These are phyloP conservation scores for Trametes polyzona DNA, from an alignment of 1,284 basidiomycete genomes.

Conservation along the genomic window DNA sequence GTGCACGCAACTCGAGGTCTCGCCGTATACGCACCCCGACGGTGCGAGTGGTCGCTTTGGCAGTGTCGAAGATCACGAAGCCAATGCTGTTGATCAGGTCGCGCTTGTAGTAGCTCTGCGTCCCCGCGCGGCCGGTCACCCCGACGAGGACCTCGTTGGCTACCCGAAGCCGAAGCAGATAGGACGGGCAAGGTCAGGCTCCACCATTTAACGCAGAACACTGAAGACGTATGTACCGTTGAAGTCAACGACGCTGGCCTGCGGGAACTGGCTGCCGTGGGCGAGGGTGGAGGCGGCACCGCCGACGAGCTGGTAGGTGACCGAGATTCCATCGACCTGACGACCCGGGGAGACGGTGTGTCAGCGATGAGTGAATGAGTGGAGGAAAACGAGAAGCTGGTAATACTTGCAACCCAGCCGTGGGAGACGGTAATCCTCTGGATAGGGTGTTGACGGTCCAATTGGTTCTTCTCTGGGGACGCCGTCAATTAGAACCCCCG, in stretches of 20 bases:
- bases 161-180: neutral
- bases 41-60: constrained; percentile 5
- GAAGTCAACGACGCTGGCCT: neutral
- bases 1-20: neutral
- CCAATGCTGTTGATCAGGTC: constrained; percentile 19
- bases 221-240: neutral
- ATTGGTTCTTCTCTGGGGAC: neutral
- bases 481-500: neutral
- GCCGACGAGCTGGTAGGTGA: constrained; percentile 16
- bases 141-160: constrained; percentile 17
- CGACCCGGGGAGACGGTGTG: neutral
- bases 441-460: constrained; percentile 17
- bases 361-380: neutral
- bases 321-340: constrained; percentile 20
- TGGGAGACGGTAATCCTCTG: constrained; percentile 10
- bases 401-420: constrained; percentile 14
- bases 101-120: constrained; percentile 17
- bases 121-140: constrained; percentile 21
- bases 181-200: neutral
- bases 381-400: neutral
- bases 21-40: constrained; percentile 6
- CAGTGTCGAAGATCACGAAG: constrained; percentile 22
- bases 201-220: neutral
- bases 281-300: neutral
- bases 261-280: constrained; percentile 16